Evolutionary conservation across 2,329 filamentous ascomycete genomes (phyloP), one percentile per base, ranked within the genome.

Genomic region (Thermoascus crustaceus): DNA sequence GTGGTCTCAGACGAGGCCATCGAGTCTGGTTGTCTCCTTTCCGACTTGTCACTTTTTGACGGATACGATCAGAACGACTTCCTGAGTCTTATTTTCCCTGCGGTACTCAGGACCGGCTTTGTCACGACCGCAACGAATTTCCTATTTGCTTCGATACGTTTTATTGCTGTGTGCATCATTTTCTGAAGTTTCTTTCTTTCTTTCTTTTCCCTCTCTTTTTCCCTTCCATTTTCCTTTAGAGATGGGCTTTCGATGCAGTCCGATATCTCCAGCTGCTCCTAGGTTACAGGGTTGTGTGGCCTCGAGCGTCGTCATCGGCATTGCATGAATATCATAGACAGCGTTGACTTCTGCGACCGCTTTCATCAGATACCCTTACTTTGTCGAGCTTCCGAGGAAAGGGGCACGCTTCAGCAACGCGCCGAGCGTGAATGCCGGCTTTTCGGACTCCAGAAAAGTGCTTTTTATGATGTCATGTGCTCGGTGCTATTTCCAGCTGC

Each of bases 321-420:
- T 59, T 63, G 60, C 60, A 62, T 64, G 60, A 59, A 61, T 58
- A 66, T 64, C 60, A 69, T 69, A 70, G 66, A 70, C 60, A 66
- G 67, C 66, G 66, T 68, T 69, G 61, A 58, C 54, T 61, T 63
- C 50, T 58, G 47, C 53, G 53, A 60, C 60, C 58, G 60, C 55
- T 64, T 63, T 55, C 52, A 53, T 58, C 62, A 64, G 63, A 67
- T 68, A 67, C 64, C 63, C 62, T 53, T 53, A 49, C 50, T 57
- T 64, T 54, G 56, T 66, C 59, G 57, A 60, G 53, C 56, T 55
- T 60, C 46, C 51, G 45, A 47, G 37, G 31, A 47, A 43, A 54
- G 56, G 55, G 54, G 52, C 45, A 55, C 48, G 54, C 53, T 59
- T 59, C 56, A 55, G 52, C 49, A 55, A 56, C 50, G 52, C 52